phyloP scores from a whole-genome alignment of 2,329 filamentous ascomycete species.

The Ramularia endophylla region DNA sequence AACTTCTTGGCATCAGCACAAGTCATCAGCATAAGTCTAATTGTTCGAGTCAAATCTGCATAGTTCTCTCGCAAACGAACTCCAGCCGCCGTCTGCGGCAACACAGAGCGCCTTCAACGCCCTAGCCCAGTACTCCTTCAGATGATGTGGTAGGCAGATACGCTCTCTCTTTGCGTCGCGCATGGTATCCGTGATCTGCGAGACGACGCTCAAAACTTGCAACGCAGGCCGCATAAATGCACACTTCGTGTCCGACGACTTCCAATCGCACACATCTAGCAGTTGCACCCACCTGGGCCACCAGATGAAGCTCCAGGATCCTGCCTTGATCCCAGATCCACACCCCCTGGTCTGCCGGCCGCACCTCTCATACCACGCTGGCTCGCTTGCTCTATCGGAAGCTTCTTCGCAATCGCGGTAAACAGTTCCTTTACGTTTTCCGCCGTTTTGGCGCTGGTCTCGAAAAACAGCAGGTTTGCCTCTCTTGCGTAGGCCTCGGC shows the following conservation, averaged over 20 bases:
- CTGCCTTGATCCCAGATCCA: slow-evolving; percentile 60
- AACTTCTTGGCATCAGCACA: too few relatives aligned
- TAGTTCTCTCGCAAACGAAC: too few relatives aligned
- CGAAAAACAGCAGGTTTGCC: slow-evolving; percentile 92
- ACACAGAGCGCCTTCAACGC: background rate
- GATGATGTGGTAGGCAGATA: background rate
- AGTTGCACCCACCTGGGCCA: slow-evolving; percentile 56
- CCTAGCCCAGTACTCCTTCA: slow-evolving; percentile 1
- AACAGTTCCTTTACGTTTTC: slow-evolving; percentile 96
- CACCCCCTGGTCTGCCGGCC: slow-evolving; percentile 55
- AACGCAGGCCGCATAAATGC: too few relatives aligned
- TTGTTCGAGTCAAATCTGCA: too few relatives aligned
- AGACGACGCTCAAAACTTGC: background rate
- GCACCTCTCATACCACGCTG: slow-evolving; percentile 68
- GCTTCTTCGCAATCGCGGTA: slow-evolving; percentile 95
- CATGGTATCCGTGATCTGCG: background rate
- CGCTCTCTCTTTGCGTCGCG: background rate
- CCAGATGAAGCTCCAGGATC: slow-evolving; percentile 54
- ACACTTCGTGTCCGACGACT: too few relatives aligned
- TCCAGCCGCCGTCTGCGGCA: background rate
- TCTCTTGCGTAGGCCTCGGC: slow-evolving; percentile 94
- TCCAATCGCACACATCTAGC: too few relatives aligned
- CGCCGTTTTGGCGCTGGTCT: slow-evolving; percentile 95
- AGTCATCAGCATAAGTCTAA: too few relatives aligned
- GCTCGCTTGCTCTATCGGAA: slow-evolving; percentile 93